Evolutionary conservation across 1,139 yeast genomes (phyloP).

Genomic region (Lodderomyces metapsilosis): DNA sequence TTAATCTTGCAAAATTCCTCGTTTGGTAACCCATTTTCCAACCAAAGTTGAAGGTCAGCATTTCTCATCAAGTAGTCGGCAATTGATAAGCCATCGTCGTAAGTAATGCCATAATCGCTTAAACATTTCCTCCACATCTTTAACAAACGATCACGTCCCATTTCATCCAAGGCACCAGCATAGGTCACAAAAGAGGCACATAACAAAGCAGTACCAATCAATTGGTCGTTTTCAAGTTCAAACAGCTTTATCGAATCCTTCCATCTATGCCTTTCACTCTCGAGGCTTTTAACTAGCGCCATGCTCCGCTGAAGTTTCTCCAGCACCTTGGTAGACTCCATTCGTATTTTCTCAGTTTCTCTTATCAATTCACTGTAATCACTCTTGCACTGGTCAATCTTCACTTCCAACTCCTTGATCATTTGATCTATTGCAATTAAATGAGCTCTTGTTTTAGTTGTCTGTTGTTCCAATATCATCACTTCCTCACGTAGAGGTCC

Average conservation of each 20-base stretch:
- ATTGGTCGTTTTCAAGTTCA: slow-evolving; percentile 38
- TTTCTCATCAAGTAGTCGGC: slow-evolving; percentile 38
- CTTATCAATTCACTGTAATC: slow-evolving; percentile 73
- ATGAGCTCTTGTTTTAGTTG: slow-evolving; percentile 62
- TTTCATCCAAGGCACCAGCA: slow-evolving; percentile 61
- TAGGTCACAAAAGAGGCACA: slow-evolving; percentile 63
- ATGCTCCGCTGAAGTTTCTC: slow-evolving; percentile 63
- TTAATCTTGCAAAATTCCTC: slow-evolving; percentile 73
- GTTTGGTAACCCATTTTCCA: slow-evolving; percentile 47
- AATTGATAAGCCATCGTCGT: slow-evolving; percentile 34
- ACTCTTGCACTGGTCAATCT: slow-evolving; percentile 66
- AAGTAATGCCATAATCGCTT: slow-evolving; percentile 34
- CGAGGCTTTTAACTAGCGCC: slow-evolving; percentile 59
- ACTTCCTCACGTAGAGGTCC: slow-evolving; percentile 79
- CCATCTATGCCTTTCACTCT: slow-evolving; percentile 81
- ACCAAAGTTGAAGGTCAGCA: slow-evolving; percentile 50
- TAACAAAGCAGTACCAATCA: slow-evolving; percentile 67
- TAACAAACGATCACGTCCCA: slow-evolving; percentile 39
- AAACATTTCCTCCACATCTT: slow-evolving; percentile 45
- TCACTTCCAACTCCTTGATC: slow-evolving; percentile 70
- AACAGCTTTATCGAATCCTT: slow-evolving; percentile 52
- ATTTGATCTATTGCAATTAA: slow-evolving; percentile 78
- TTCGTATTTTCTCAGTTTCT: slow-evolving; percentile 72
- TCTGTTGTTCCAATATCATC: slow-evolving; percentile 52
- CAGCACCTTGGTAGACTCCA: slow-evolving; percentile 66